These are phyloP conservation scores for Hordeum marinum DNA, from an alignment of 176 grass and related monocot genomes.

Conservation along the genomic window DNA sequence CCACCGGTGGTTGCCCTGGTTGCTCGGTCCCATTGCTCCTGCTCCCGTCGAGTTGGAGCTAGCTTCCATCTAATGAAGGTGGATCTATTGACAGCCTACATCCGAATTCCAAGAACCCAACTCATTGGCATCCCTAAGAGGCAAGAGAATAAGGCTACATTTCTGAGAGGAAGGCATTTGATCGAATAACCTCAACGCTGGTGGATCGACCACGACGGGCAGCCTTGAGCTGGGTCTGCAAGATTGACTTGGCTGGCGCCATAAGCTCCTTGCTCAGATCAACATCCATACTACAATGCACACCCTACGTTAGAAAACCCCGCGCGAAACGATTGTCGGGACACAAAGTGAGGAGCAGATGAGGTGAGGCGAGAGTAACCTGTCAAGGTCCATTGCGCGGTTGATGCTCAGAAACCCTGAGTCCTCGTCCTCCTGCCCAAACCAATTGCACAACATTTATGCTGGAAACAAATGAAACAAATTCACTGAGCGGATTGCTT, in stretches of 20 bases:
- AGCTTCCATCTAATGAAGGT: constrained; percentile 71
- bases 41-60: constrained; percentile 76
- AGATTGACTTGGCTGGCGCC: constrained; percentile 60
- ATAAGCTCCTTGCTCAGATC: constrained; percentile 94
- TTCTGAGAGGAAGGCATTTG: background rate
- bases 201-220: constrained; percentile 58
- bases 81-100: constrained; percentile 47
- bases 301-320: background rate
- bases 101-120: constrained; percentile 11
- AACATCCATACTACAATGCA: constrained; percentile 64
- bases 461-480: background rate
- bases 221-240: constrained; percentile 75
- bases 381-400: constrained; percentile 79
- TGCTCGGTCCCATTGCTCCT: constrained; percentile 80
- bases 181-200: constrained; percentile 23
- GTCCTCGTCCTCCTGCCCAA: constrained; percentile 50
- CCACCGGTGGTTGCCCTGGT: constrained; percentile 71
- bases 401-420: constrained; percentile 86
- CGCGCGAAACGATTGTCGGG: background rate
- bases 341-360: background rate
- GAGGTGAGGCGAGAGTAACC: constrained; percentile 35
- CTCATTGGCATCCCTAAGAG: background rate
- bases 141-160: background rate
- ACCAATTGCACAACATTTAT: background rate
- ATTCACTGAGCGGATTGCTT: background rate